Evolutionary conservation across 768 basidiomycete genomes (phyloP).

Genomic region (Pleurotus tuber-regium): DNA sequence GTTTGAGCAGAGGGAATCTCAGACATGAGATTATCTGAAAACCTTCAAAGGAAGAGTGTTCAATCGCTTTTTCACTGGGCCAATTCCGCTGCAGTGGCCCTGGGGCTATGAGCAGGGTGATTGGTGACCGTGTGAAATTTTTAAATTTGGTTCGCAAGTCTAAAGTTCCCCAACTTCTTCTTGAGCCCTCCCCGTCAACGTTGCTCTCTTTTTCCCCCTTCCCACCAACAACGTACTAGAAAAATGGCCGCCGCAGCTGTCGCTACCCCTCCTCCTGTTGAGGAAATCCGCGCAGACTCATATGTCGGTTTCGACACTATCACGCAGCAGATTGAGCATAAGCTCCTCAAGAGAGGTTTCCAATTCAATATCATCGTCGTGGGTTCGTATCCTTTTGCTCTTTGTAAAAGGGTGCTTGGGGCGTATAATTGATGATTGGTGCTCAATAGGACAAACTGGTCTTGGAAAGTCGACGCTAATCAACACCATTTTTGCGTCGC

Average conservation of each 20-base stretch:
- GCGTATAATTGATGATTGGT: conserved; percentile 11
- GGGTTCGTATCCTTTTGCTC: conserved; percentile 52
- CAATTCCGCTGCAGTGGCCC: too few relatives aligned
- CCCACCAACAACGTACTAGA: conserved; percentile 2
- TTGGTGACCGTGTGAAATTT: neutral
- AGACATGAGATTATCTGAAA: too few relatives aligned
- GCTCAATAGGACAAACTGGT: conserved; percentile 82
- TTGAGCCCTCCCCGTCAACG: neutral
- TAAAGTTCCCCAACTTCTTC: conserved; percentile 5
- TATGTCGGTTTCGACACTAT: conserved; percentile 99
- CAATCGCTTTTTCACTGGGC: too few relatives aligned
- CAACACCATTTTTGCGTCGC: conserved; percentile 98
- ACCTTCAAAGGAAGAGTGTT: too few relatives aligned
- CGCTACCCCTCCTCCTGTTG: conserved; percentile 35
- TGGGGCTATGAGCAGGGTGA: neutral
- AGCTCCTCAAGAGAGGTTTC: conserved; percentile 98
- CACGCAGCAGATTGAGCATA: conserved; percentile 97
- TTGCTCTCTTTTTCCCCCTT: conserved; percentile 2
- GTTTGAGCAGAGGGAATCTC: too few relatives aligned
- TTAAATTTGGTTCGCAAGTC: conserved; percentile 5
- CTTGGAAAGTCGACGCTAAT: conserved; percentile 98
- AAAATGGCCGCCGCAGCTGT: conserved; percentile 32
- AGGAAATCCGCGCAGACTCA: conserved; percentile 86
- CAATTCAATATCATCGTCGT: conserved; percentile 99
- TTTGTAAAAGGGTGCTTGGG: neutral